Evolutionary conservation across 192 early-diverging fungal species (phyloP).

Genomic region (Backusella mclennaniae): DNA sequence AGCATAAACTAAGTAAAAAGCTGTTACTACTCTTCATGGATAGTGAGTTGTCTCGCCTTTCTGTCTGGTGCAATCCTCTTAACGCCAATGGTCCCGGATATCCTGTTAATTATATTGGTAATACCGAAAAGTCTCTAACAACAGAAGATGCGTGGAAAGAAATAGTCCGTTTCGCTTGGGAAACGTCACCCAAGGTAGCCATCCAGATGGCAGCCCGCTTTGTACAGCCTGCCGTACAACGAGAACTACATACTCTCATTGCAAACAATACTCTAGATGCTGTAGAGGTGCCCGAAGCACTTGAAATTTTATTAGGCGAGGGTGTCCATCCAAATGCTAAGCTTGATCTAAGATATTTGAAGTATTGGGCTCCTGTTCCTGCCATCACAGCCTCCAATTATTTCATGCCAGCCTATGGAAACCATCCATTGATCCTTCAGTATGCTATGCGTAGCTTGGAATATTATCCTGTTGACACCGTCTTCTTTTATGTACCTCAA

Average conservation of each 20-base stretch:
- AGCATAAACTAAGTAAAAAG: slow-evolving; percentile 46
- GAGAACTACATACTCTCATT: slow-evolving; percentile 64
- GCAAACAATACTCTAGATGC: slow-evolving; percentile 61
- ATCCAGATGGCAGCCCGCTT: slow-evolving; percentile 78
- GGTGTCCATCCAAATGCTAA: slow-evolving; percentile 33
- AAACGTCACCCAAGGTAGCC: slow-evolving; percentile 70
- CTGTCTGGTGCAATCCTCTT: slow-evolving; percentile 81
- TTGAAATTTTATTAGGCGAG: slow-evolving; percentile 71
- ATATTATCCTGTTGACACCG: slow-evolving; percentile 87
- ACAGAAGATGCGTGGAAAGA: slow-evolving; percentile 68
- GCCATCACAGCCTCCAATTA: slow-evolving; percentile 87
- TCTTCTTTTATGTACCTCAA: slow-evolving; percentile 99
- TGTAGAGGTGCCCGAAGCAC: slow-evolving; percentile 68
- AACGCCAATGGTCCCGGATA: slow-evolving; percentile 40
- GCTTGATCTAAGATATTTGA: slow-evolving; percentile 56
- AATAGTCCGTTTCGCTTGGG: slow-evolving; percentile 81
- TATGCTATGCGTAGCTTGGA: slow-evolving; percentile 91
- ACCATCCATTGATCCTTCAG: slow-evolving; percentile 88
- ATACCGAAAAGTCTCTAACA: slow-evolving; percentile 25
- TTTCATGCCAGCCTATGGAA: slow-evolving; percentile 64
- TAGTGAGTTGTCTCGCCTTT: slow-evolving; percentile 80
- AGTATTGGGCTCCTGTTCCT: slow-evolving; percentile 88
- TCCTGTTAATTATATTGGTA: slow-evolving; percentile 25
- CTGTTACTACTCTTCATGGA: slow-evolving; percentile 84
- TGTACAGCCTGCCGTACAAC: slow-evolving; percentile 59